Evolutionary conservation across 495 filamentous ascomycete species (phyloP), one percentile per base, ranked within the genome.

Genomic region (Aspergillus asperescens): DNA sequence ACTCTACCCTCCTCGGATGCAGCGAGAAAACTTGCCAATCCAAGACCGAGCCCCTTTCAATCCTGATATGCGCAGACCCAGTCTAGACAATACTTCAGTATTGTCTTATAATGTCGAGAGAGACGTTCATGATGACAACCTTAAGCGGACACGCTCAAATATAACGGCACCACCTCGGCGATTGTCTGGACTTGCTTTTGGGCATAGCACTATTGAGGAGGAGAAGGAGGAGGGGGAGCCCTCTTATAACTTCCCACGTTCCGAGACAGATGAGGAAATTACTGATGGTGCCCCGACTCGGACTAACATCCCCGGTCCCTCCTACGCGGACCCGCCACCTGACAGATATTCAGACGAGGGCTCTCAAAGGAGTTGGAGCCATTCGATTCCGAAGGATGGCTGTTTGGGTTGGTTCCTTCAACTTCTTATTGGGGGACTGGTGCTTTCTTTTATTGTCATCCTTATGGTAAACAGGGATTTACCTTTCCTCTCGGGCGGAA

Each of bases 141-240:
- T 76, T 7, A 65, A 68, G 55, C 61, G 71, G 23, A 71, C 69
- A 25, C 58, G 64, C 18, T 61, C 67, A 29, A 56, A 60, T 24
- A 73, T 76, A 23, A 69, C 62, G 4, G 64, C 62, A 13, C 70
- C 73, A 1, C 73, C 73, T 52, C 71, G 71, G 37, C 67, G 73
- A 5, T 54, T 69, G 18, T 76, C 73, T 0, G 71, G 71, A 1
- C 55, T 72, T 13, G 60, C 66, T 15, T 65, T 64, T 31, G 53
- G 59, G 35, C 58, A 64, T 12, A 59, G 64, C 18, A 56, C 61
- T 8, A 72, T 70, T 29, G 43, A 66, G 20, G 68, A 72, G 31
- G 69, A 65, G 28, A 63, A 64, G 0, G 70, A 66, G 38, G 49
- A n/a, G n/a, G n/a, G n/a, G n/a, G n/a, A n/a, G n/a, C n/a, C 59